A percentile compares a stretch with the other conserved stretches of the same genome.
Evolutionary conservation across 2,329 filamentous ascomycete species (phyloP).

Genomic region (Neurospora crassa): DNA sequence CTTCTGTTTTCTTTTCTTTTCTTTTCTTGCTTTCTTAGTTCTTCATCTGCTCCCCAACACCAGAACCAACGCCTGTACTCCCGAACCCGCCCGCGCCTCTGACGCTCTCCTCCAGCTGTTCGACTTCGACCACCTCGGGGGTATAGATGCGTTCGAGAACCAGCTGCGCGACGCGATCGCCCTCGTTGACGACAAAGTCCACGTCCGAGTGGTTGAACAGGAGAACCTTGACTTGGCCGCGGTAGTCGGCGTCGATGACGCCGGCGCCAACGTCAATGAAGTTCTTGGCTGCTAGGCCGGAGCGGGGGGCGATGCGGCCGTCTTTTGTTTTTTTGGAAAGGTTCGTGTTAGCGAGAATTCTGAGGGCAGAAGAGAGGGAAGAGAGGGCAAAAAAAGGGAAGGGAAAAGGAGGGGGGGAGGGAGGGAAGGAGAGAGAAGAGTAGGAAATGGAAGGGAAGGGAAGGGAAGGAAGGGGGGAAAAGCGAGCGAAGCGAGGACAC

Average conservation of each 20-base stretch:
- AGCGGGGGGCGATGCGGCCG: slow-evolving; percentile 80
- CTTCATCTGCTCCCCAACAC: background rate
- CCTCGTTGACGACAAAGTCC: slow-evolving; percentile 73
- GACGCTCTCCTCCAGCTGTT: slow-evolving; percentile 81
- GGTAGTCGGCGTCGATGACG: slow-evolving; percentile 96
- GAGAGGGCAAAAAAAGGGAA: no score
- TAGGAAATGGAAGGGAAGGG: no score
- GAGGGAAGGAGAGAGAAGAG: background rate
- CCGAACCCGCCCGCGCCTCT: slow-evolving; percentile 86
- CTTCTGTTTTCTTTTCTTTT: no score
- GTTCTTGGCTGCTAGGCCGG: slow-evolving; percentile 85
- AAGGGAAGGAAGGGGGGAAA: background rate
- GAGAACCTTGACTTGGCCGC: slow-evolving; percentile 86
- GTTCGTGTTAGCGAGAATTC: no score
- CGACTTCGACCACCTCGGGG: slow-evolving; percentile 81
- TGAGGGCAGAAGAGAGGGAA: no score
- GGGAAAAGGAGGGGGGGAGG: background rate
- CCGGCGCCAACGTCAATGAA: slow-evolving; percentile 94
- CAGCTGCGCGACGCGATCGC: slow-evolving; percentile 88
- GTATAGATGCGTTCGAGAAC: slow-evolving; percentile 92
- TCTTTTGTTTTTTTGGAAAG: slow-evolving; percentile 45
- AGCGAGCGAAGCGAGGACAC: background rate
- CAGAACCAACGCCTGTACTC: slow-evolving; percentile 62
- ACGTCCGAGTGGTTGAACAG: slow-evolving; percentile 84
- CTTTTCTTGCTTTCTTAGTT: background rate